phyloP scores from a whole-genome alignment of 306 rosid species.

The Parietaria judaica region DNA sequence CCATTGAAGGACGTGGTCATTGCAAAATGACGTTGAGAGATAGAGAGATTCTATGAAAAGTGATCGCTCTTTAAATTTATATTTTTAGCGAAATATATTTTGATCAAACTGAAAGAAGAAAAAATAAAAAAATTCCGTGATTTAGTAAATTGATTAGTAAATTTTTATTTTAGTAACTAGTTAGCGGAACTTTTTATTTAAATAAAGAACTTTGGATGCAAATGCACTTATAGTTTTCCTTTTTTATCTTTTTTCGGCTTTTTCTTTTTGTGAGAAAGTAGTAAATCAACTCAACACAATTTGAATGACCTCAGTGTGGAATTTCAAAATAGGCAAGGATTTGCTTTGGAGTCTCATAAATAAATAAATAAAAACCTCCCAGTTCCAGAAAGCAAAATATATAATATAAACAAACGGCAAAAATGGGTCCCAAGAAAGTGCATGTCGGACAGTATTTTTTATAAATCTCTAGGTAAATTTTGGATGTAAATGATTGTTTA shows the following conservation, averaged over 20 bases:
- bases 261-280: background rate
- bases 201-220: background rate
- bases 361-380: background rate
- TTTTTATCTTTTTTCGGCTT: background rate
- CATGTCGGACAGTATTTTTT: conserved; percentile 71
- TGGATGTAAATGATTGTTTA: conserved; percentile 39
- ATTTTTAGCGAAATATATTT: too few species aligned
- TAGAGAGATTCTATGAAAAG: too few species aligned
- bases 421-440: conserved; percentile 29
- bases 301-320: background rate
- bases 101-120: too few species aligned
- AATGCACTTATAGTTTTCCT: background rate
- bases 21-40: too few species aligned
- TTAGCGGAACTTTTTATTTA: background rate
- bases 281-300: background rate
- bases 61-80: too few species aligned
- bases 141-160: too few species aligned
- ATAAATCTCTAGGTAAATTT: conserved; percentile 34
- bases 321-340: conserved; percentile 1
- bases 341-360: background rate
- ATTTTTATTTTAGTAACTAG: too few species aligned
- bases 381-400: background rate
- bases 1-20: too few species aligned
- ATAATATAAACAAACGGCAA: too few species aligned
- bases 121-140: too few species aligned